Percentiles rank a stretch among this genome's conserved stretches.
Evolutionary conservation across 139 green algal genomes (phyloP).

Genomic region (Zygnema cylindricum): DNA sequence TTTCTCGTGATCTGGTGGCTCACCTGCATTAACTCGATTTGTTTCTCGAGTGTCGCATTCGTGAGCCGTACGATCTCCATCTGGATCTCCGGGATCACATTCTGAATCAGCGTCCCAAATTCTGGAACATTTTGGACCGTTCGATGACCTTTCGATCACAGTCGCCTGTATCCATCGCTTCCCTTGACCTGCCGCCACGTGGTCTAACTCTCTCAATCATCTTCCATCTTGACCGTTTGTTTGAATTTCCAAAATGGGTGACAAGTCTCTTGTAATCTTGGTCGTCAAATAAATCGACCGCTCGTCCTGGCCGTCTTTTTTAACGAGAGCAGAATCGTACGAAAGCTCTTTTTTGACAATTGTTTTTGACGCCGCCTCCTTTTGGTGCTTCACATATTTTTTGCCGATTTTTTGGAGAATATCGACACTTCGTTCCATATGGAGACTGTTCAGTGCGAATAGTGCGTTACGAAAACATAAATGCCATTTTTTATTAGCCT

Average conservation of each 20-base stretch:
- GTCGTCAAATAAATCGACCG: too few species aligned
- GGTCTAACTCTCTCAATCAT: background rate
- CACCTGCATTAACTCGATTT: slow-evolving; percentile 6
- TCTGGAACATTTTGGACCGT: background rate
- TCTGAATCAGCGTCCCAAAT: background rate
- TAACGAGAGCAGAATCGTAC: background rate
- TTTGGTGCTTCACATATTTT: background rate
- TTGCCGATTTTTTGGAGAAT: background rate
- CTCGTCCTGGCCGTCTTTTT: background rate
- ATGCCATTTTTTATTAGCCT: too few species aligned
- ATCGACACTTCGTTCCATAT: too few species aligned
- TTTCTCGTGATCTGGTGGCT: too few species aligned
- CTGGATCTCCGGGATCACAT: background rate
- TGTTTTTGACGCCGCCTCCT: background rate
- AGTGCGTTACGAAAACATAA: too few species aligned
- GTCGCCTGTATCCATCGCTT: background rate
- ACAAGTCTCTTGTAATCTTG: background rate
- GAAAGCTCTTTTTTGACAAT: background rate
- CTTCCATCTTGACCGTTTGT: background rate
- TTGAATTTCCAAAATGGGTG: background rate
- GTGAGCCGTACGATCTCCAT: slow-evolving; percentile 3
- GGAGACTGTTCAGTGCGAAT: too few species aligned
- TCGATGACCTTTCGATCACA: background rate
- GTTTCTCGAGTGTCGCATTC: background rate
- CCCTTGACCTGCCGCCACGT: background rate